These are phyloP conservation scores for Cryptosporidium meleagridis DNA, from an alignment of 169 alveolate genomes.

Conservation along the genomic window DNA sequence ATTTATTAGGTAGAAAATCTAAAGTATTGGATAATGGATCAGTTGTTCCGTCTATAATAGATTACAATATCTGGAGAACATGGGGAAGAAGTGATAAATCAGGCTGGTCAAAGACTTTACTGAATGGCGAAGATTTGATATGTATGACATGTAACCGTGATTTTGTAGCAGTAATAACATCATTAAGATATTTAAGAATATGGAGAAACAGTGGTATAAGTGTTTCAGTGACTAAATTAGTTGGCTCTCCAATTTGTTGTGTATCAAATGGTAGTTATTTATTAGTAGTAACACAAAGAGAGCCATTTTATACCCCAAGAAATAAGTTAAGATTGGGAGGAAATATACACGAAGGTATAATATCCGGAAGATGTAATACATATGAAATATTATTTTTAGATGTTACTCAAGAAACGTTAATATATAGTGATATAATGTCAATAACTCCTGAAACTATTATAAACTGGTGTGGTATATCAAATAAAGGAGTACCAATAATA, in stretches of 20 bases:
- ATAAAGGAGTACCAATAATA: constrained; percentile 53
- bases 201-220: constrained; percentile 71
- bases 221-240: constrained; percentile 20
- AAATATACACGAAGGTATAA: constrained; percentile 2
- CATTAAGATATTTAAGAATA: constrained; percentile 65
- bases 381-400: constrained; percentile 33
- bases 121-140: constrained; percentile 39
- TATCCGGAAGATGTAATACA: constrained; percentile 53
- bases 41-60: constrained; percentile 25
- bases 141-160: constrained; percentile 59
- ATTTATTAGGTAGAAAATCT: constrained; percentile 54
- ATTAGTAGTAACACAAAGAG: constrained; percentile 62
- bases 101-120: constrained; percentile 53
- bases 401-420: constrained; percentile 11
- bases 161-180: constrained; percentile 57
- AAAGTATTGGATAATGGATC: constrained; percentile 51
- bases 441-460: constrained; percentile 55
- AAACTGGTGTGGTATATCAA: constrained; percentile 65
- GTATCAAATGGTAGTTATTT: constrained; percentile 63
- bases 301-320: constrained; percentile 41
- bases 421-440: constrained; percentile 45
- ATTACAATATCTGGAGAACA: constrained; percentile 61
- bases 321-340: not conserved
- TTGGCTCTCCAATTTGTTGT: constrained; percentile 61
- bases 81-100: constrained; percentile 74